Conservation (phyloP, 1,284 basidiomycete species). For the Cerrena zonata region DNA sequence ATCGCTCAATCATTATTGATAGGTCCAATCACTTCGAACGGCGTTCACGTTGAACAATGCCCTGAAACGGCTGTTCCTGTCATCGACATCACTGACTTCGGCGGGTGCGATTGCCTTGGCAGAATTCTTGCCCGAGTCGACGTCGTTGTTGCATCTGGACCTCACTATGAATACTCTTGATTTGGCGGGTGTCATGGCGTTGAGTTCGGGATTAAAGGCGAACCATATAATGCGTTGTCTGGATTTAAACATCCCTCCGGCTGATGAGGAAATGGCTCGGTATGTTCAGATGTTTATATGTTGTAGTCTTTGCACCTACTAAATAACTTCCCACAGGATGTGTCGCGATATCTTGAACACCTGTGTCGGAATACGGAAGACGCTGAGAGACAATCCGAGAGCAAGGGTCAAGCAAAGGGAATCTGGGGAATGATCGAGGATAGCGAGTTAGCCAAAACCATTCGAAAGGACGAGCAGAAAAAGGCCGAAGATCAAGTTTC, state of each 20-base stretch:
- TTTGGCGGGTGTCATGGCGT: conserved; percentile 87
- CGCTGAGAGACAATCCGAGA: conserved; percentile 48
- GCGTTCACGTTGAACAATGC: conserved; percentile 91
- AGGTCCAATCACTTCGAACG: conserved; percentile 85
- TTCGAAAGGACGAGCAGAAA: conserved; percentile 55
- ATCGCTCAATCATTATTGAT: neutral
- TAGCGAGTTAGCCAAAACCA: conserved; percentile 67
- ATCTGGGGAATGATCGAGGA: conserved; percentile 79
- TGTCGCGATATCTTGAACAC: conserved; percentile 74
- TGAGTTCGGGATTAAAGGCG: conserved; percentile 76
- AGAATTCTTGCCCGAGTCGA: conserved; percentile 90
- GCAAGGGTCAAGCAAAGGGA: conserved; percentile 49
- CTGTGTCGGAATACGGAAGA: conserved; percentile 91
- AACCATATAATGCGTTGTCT: conserved; percentile 87
- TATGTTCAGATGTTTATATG: conserved; percentile 41
- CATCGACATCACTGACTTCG: conserved; percentile 76
- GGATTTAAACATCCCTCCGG: conserved; percentile 87
- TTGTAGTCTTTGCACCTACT: no score
- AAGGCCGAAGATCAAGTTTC: conserved; percentile 40
- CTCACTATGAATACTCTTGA: conserved; percentile 79
- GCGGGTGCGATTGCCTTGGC: conserved; percentile 90
- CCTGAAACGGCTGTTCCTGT: conserved; percentile 87
- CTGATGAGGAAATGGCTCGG: conserved; percentile 83
- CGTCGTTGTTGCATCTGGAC: conserved; percentile 83
- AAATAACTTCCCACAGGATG: no score